A percentile compares a stretch with the other conserved stretches of the same genome.
phyloP scores from a whole-genome alignment of 768 basidiomycete species.

The Clavulina sp. region DNA sequence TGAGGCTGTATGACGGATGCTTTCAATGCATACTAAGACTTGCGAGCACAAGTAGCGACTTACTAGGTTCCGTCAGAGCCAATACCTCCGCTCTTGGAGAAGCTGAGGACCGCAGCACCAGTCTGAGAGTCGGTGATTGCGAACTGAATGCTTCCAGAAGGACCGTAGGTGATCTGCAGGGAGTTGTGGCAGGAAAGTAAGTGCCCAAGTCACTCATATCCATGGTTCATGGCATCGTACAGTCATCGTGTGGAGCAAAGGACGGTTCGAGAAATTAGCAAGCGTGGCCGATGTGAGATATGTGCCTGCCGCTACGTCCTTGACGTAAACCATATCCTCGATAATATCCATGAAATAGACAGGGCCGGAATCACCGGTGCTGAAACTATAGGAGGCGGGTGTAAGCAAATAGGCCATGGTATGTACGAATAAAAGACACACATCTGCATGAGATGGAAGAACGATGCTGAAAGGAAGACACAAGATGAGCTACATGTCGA shows the following conservation, averaged over 20 bases:
- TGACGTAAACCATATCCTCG: not conserved
- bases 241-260: not conserved
- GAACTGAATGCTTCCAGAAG: not conserved
- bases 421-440: not conserved
- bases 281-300: not conserved
- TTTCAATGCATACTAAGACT: not conserved
- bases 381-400: not conserved
- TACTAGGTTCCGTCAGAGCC: not conserved
- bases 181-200: no score
- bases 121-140: not conserved
- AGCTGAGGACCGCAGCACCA: not conserved
- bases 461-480: not conserved
- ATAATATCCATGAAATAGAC: not conserved
- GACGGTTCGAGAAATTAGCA: not conserved
- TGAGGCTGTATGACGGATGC: not conserved
- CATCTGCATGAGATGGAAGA: slow-evolving; percentile 8
- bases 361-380: not conserved
- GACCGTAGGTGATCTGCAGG: not conserved
- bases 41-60: no score
- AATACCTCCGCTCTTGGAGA: not conserved
- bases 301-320: not conserved
- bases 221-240: no score
- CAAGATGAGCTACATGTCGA: not conserved
- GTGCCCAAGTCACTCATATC: no score
- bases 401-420: not conserved